A percentile compares a stretch with the other conserved stretches of the same genome.
Evolutionary conservation across 1,139 yeast species (phyloP).

Genomic region (Suhomyces bolitotheri): DNA sequence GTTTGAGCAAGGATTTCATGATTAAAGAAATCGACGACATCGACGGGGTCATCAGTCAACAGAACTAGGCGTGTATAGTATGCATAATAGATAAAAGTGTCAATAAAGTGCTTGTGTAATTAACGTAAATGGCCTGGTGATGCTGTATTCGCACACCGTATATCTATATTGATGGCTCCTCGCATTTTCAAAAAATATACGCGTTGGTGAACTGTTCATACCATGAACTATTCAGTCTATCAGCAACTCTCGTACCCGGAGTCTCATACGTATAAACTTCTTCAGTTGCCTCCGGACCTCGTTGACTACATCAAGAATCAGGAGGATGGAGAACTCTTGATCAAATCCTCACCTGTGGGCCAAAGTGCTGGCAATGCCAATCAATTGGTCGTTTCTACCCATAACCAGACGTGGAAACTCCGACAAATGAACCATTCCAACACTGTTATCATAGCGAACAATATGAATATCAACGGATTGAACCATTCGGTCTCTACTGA

Average conservation of each 20-base stretch:
- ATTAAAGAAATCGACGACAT: slow-evolving; percentile 64
- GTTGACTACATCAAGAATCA: slow-evolving; percentile 39
- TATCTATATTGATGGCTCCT: no score
- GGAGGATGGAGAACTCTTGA: slow-evolving; percentile 29
- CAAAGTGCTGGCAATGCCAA: slow-evolving; percentile 25
- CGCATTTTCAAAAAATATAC: not conserved
- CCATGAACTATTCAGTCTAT: slow-evolving; percentile 20
- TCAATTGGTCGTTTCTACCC: slow-evolving; percentile 65
- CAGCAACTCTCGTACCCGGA: slow-evolving; percentile 27
- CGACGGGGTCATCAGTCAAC: slow-evolving; percentile 62
- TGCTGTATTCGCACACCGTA: no score
- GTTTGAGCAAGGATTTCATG: slow-evolving; percentile 65
- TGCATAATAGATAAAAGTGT: slow-evolving; percentile 6
- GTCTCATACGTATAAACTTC: slow-evolving; percentile 47
- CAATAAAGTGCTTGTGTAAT: no score
- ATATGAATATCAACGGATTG: slow-evolving; percentile 22
- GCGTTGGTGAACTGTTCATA: no score
- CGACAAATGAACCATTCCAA: slow-evolving; percentile 88
- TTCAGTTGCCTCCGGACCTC: slow-evolving; percentile 62
- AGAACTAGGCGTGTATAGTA: slow-evolving; percentile 39
- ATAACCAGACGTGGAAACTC: slow-evolving; percentile 57
- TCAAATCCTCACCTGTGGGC: slow-evolving; percentile 43
- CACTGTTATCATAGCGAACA: slow-evolving; percentile 59
- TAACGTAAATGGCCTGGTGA: no score
- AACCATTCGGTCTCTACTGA: slow-evolving; percentile 9